These are phyloP conservation scores for Herpetomonas samuelpessoai DNA, from an alignment of 208 protist species.

Conservation along the genomic window DNA sequence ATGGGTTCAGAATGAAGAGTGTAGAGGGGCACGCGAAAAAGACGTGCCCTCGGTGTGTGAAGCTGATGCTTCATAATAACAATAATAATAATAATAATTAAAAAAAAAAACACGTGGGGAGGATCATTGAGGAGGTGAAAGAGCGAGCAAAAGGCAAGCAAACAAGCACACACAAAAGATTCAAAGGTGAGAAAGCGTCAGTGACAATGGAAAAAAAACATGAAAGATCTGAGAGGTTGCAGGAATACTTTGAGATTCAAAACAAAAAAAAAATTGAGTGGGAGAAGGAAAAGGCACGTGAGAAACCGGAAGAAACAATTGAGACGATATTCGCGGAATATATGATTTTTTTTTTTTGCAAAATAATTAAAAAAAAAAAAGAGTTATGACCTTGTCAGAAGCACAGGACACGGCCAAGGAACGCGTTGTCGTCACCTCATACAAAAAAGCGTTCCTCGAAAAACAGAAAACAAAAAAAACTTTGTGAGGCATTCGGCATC, in stretches of 20 bases:
- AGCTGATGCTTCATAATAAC: too few relatives aligned
- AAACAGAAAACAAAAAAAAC: constrained; percentile 5
- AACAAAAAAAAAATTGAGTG: constrained; percentile 16
- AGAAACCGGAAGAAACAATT: neutral
- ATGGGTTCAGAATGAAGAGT: neutral
- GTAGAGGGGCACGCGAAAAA: too few relatives aligned
- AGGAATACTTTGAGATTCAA: constrained; percentile 10
- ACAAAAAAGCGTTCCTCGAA: neutral
- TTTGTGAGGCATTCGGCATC: too few relatives aligned
- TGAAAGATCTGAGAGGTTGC: constrained; percentile 10
- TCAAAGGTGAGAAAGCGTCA: constrained; percentile 7
- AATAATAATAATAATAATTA: constrained; percentile 10
- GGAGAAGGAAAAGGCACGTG: constrained; percentile 10
- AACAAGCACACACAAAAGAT: constrained; percentile 2
- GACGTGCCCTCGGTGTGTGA: too few relatives aligned
- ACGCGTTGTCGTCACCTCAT: too few relatives aligned
- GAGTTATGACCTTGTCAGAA: constrained; percentile 2
- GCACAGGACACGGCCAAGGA: too few relatives aligned
- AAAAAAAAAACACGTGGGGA: constrained; percentile 13
- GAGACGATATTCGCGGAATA: neutral
- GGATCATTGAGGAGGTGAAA: constrained; percentile 8
- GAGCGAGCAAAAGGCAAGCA: constrained; percentile 8
- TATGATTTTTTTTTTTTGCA: neutral
- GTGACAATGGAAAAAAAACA: constrained; percentile 26
- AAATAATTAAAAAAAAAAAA: constrained; percentile 15